phyloP scores from a whole-genome alignment of 2,329 filamentous ascomycete genomes.

The Neurospora sp. region DNA sequence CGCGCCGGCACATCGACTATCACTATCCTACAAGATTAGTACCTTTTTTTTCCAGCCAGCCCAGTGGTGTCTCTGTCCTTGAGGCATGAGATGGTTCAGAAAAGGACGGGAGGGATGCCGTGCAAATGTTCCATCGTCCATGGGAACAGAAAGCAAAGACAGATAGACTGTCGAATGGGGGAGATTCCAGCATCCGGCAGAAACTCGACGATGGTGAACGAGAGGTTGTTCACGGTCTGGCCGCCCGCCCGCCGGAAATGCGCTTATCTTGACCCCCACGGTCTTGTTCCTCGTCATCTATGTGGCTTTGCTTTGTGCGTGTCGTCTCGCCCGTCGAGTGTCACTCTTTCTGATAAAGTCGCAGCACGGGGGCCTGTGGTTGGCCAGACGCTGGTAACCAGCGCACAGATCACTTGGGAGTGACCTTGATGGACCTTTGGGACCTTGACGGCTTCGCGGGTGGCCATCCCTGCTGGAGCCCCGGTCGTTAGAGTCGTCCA shows the following conservation, averaged over 20 bases:
- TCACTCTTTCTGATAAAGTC: slow-evolving; percentile 16
- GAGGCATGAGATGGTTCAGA: neutral
- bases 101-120: neutral
- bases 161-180: slow-evolving; percentile 9
- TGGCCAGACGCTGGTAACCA: slow-evolving; percentile 1
- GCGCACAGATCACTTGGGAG: neutral
- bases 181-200: slow-evolving; percentile 5
- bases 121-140: neutral
- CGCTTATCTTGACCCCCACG: slow-evolving; percentile 22
- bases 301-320: slow-evolving; percentile 14
- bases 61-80: neutral
- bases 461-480: neutral
- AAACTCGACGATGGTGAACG: neutral
- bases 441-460: neutral
- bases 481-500: neutral
- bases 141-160: neutral
- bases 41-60: neutral
- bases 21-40: slow-evolving; percentile 2
- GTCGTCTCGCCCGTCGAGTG: slow-evolving; percentile 11
- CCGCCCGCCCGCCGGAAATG: slow-evolving; percentile 11
- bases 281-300: slow-evolving; percentile 12
- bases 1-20: slow-evolving; percentile 11
- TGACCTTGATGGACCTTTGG: neutral
- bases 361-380: slow-evolving; percentile 12
- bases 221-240: neutral